These are phyloP conservation scores for Centrapalus pauciflorus DNA, from an alignment of 129 eudicot species.

Conservation along the genomic window DNA sequence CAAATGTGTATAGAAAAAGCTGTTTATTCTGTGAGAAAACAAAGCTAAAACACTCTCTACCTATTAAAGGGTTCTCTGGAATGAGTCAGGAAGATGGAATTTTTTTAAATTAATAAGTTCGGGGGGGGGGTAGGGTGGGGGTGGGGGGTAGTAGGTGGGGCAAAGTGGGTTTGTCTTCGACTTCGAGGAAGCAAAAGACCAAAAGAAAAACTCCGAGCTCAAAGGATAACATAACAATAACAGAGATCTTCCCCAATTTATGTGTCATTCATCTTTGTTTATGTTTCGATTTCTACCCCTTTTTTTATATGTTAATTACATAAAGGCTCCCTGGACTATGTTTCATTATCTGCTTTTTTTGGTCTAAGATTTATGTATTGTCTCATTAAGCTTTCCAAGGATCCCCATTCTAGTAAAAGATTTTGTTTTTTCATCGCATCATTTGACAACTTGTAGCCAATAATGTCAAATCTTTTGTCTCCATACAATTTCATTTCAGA, in stretches of 20 bases:
- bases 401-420: slow-evolving; percentile 9
- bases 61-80: slow-evolving; percentile 36
- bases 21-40: slow-evolving; percentile 35
- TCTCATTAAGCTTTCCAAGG: slow-evolving; percentile 21
- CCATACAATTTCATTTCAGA: background rate
- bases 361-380: background rate
- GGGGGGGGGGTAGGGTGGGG: slow-evolving; percentile 10
- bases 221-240: slow-evolving; percentile 41
- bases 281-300: background rate
- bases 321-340: background rate
- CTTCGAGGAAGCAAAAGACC: slow-evolving; percentile 35
- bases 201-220: slow-evolving; percentile 31
- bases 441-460: slow-evolving; percentile 13
- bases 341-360: slow-evolving; percentile 2
- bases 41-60: slow-evolving; percentile 25
- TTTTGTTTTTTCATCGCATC: background rate
- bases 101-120: background rate
- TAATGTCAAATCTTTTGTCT: slow-evolving; percentile 16
- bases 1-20: slow-evolving; percentile 33
- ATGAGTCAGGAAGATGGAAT: slow-evolving; percentile 35
- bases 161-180: slow-evolving; percentile 29
- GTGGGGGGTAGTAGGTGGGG: slow-evolving; percentile 12
- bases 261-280: slow-evolving; percentile 24
- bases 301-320: slow-evolving; percentile 8
- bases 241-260: slow-evolving; percentile 48